These are phyloP conservation scores for Tetrapisispora pingtungensis DNA, from an alignment of 805 yeast species.

Conservation along the genomic window DNA sequence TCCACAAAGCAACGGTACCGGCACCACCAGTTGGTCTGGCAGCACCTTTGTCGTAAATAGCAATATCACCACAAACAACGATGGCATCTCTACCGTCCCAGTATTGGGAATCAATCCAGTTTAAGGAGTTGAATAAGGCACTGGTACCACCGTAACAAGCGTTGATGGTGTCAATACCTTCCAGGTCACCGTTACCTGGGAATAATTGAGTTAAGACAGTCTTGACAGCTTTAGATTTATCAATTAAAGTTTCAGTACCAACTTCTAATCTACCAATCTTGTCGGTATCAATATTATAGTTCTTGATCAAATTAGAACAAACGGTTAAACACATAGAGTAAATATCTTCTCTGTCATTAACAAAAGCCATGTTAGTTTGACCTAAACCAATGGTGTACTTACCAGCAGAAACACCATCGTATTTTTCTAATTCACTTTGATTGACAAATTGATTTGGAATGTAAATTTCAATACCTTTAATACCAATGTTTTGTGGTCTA, in stretches of 20 bases:
- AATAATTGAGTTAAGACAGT: constrained; percentile 91
- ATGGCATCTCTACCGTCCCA: constrained; percentile 99
- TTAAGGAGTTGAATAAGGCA: constrained; percentile 85
- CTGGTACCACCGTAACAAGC: constrained; percentile 99
- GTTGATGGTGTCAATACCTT: constrained; percentile 91
- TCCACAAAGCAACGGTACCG: constrained; percentile 86
- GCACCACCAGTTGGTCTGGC: constrained; percentile 99
- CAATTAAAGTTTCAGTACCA: constrained; percentile 94
- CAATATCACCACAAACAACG: constrained; percentile 96
- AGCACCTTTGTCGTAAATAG: constrained; percentile 91
- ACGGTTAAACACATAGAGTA: constrained; percentile 93
- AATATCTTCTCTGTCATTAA: constrained; percentile 94
- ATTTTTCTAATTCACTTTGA: constrained; percentile 79
- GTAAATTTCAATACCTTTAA: constrained; percentile 90
- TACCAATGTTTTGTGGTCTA: constrained; percentile 81
- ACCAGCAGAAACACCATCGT: constrained; percentile 82
- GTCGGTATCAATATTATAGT: constrained; percentile 73
- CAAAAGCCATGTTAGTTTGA: constrained; percentile 96
- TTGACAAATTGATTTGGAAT: constrained; percentile 76
- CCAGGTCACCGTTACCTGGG: constrained; percentile 80
- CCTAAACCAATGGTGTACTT: constrained; percentile 98
- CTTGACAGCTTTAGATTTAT: constrained; percentile 94
- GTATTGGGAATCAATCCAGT: constrained; percentile 90
- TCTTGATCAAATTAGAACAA: constrained; percentile 60
- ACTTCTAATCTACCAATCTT: constrained; percentile 91